Base-by-base conservation (phyloP, 1,139 yeast species). In the Zygoascus hellenicus region DNA sequence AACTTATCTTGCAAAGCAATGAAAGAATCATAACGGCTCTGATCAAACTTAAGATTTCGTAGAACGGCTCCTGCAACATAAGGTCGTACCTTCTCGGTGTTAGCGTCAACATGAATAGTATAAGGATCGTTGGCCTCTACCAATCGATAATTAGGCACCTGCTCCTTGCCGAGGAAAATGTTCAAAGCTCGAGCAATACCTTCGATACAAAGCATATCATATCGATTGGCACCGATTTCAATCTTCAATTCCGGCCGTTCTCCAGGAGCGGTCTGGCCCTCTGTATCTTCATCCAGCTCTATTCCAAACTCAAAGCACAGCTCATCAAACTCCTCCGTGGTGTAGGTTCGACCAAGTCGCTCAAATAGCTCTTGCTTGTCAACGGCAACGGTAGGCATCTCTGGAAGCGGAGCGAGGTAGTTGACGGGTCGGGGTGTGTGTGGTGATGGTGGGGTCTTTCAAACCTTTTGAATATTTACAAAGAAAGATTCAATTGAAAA, bases 281-380 rank as follows among this genome's bases (percentile, higher is more conserved):
- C 58, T 59, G 86, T 80, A 66, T 94, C 98, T 71, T 94, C 98
- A 66, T 94, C 99, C 56, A 94, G 77, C 71, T 94, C 99, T 58
- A 94, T 82, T 59, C 99, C 99, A 59, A 90, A 94, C 63, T 90
- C 95, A 72, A 94, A 94, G 71, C 98, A 94, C 58, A 94, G 78
- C 68, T 90, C 97, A 65, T 94, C 98, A 62, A 94, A 90, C 64
- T 90, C 98, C 61, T 88, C 81, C 56, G 94, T 85, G 61, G 96
- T 78, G 70, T 89, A 92, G 47, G 74, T 67, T 62, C 77, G 80
- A 52, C 95, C 97, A 54, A 92, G 75, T 43, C 87, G 77, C 62
- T 81, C 78, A 73, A 80, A 92, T 55, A 92, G 80, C 66, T 90
- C 97, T 63, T 82, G 87, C 68, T 94, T 90, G 67, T 92, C 97